Conservation (phyloP, 2,329 filamentous ascomycete genomes). For the Iodosphaeria phyllophila region DNA sequence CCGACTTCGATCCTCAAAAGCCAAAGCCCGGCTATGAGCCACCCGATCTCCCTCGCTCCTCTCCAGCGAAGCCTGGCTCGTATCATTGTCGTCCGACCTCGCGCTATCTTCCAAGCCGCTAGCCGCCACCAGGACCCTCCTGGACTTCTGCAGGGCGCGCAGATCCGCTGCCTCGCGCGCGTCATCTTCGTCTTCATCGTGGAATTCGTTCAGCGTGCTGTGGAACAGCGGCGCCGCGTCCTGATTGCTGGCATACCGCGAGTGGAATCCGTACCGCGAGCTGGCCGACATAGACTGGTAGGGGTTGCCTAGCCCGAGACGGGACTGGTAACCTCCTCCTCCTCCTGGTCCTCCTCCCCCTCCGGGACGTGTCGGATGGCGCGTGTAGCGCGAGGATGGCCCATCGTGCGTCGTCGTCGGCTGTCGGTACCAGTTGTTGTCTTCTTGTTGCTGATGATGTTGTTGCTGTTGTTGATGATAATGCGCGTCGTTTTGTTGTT, state of each 20-base stretch:
- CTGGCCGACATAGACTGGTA: conserved; percentile 57
- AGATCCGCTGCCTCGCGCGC: conserved; percentile 90
- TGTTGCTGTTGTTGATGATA: conserved; percentile 6
- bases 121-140: conserved; percentile 71
- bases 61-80: conserved; percentile 35
- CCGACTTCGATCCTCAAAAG: conserved; percentile 26
- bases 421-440: conserved; percentile 1
- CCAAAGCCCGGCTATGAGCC: conserved; percentile 20
- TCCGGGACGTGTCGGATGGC: conserved; percentile 12
- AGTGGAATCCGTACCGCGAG: conserved; percentile 68
- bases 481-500: conserved; percentile 21
- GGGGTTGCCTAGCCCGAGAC: conserved; percentile 50
- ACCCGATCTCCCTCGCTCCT: conserved; percentile 32
- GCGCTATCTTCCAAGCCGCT: conserved; percentile 72
- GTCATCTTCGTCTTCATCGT: conserved; percentile 83
- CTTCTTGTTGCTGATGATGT: no score
- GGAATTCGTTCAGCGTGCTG: conserved; percentile 75
- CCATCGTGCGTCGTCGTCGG: no score
- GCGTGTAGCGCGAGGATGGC: conserved; percentile 9
- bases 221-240: conserved; percentile 92
- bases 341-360: no score
- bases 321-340: conserved; percentile 13
- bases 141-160: conserved; percentile 76
- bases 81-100: conserved; percentile 60
- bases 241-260: conserved; percentile 50